phyloP scores from a whole-genome alignment of 2,329 filamentous ascomycete genomes.

The Alternaria sp. region DNA sequence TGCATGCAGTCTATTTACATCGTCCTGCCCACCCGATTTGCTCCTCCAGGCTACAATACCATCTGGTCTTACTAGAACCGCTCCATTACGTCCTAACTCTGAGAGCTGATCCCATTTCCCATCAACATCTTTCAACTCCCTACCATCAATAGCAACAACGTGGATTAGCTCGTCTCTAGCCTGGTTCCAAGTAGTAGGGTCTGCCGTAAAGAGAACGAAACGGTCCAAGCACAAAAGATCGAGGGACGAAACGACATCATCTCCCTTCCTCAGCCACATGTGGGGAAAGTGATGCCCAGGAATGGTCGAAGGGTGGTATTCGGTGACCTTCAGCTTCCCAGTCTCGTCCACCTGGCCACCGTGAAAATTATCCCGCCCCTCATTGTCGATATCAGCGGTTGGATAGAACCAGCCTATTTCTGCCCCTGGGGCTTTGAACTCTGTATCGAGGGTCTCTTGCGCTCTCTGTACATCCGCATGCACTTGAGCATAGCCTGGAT shows the following conservation, averaged over 20 bases:
- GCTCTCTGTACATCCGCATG: not conserved
- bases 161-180: not conserved
- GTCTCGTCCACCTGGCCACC: not conserved
- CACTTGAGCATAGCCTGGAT: not conserved
- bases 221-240: not conserved
- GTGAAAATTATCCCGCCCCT: not conserved
- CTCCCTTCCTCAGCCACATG: not conserved
- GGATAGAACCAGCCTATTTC: not conserved
- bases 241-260: not conserved
- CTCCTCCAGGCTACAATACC: not conserved
- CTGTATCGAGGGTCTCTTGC: not conserved
- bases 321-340: not conserved
- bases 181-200: not conserved
- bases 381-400: not conserved
- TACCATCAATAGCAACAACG: not conserved
- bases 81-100: not conserved
- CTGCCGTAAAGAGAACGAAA: not conserved
- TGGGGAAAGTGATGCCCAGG: not conserved
- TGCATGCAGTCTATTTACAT: not conserved
- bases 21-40: not conserved
- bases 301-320: not conserved
- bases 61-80: not conserved
- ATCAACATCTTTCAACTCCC: not conserved
- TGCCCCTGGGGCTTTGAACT: not conserved
- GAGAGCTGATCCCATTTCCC: not conserved